Evolutionary conservation across 345 rosid species (phyloP).

Genomic region (Eucalyptus cladocalyx): DNA sequence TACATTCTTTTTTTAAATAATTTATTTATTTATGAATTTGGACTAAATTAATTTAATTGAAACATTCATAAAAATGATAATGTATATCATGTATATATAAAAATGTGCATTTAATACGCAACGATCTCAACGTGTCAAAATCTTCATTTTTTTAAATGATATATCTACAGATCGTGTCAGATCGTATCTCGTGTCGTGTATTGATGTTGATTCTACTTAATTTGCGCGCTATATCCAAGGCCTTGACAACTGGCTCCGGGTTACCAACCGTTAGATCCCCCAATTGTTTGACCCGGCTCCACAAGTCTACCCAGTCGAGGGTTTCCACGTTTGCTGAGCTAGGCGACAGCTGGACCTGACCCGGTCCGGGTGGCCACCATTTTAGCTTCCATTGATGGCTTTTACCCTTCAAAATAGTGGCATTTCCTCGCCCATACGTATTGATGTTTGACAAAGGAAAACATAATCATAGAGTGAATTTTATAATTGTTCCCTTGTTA

Average conservation of each 20-base stretch:
- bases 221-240: background rate
- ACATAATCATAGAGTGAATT: background rate
- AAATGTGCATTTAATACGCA: rapidly evolving
- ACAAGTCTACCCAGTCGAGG: background rate
- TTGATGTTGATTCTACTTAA: too few relatives aligned
- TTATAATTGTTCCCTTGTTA: background rate
- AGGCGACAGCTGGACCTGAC: background rate
- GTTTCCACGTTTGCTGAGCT: background rate
- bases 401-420: background rate
- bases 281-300: background rate
- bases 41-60: too few relatives aligned
- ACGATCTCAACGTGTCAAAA: rapidly evolving
- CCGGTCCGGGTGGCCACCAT: background rate
- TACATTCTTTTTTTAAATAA: too few relatives aligned
- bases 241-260: background rate
- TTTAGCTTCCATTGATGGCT: background rate
- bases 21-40: too few relatives aligned
- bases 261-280: background rate
- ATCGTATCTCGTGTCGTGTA: too few relatives aligned
- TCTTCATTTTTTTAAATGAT: too few relatives aligned
- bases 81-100: too few relatives aligned
- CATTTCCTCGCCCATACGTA: background rate
- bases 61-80: too few relatives aligned
- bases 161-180: rapidly evolving
- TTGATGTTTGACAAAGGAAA: background rate